phyloP scores from a whole-genome alignment of 2,329 filamentous ascomycete genomes.

The Colletotrichum kahawae region DNA sequence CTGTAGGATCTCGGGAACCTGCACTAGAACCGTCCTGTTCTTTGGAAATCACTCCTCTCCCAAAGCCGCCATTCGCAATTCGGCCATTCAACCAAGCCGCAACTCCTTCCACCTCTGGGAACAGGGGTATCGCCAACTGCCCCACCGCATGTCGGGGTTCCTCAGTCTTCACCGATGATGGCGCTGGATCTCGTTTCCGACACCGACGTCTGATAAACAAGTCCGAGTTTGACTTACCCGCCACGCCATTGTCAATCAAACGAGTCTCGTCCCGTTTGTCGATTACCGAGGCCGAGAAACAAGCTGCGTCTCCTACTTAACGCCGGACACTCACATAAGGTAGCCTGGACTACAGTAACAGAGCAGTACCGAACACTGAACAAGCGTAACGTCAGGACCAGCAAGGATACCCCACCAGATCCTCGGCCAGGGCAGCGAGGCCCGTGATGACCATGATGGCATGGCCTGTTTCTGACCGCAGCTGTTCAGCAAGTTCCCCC shows the following conservation, averaged over 20 bases:
- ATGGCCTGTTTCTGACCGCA: background rate
- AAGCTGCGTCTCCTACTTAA: background rate
- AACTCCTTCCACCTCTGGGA: background rate
- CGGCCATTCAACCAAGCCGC: background rate
- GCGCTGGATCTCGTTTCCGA: background rate
- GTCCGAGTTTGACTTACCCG: background rate
- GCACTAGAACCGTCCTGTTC: slow-evolving; percentile 4
- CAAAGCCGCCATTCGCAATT: background rate
- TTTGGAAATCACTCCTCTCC: background rate
- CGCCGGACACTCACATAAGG: background rate
- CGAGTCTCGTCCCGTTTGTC: background rate
- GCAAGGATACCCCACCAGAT: slow-evolving; percentile 8
- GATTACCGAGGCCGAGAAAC: background rate
- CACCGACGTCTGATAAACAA: background rate
- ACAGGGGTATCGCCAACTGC: background rate
- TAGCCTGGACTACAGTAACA: background rate
- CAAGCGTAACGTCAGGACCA: background rate
- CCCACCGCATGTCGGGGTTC: background rate
- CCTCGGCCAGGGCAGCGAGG: background rate
- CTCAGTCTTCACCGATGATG: background rate
- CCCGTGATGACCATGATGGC: background rate
- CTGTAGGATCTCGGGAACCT: slow-evolving; percentile 6
- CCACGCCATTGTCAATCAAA: background rate
- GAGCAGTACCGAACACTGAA: background rate
- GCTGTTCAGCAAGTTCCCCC: background rate